phyloP scores from a whole-genome alignment of 2,329 filamentous ascomycete genomes.

The Aspergillus sp. region DNA sequence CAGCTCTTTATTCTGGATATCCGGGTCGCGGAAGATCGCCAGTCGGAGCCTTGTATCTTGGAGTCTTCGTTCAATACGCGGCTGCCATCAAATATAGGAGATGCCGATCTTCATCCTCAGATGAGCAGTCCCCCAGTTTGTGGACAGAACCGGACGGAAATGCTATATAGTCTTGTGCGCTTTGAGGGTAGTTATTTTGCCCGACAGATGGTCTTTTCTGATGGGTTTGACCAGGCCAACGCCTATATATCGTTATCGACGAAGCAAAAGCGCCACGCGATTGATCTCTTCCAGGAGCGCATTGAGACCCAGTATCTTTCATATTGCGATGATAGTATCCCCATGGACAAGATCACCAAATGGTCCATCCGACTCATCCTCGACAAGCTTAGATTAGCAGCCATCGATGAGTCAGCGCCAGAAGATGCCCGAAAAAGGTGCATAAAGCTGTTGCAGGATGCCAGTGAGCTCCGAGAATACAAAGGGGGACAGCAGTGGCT shows the following conservation, averaged over 20 bases:
- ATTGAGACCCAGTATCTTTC: slow-evolving; percentile 19
- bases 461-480: slow-evolving; percentile 13
- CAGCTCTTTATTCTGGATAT: slow-evolving; percentile 22
- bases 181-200: slow-evolving; percentile 22
- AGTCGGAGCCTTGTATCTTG: slow-evolving; percentile 11
- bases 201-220: slow-evolving; percentile 22
- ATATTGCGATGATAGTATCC: slow-evolving; percentile 15
- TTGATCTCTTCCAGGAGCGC: slow-evolving; percentile 16
- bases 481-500: slow-evolving; percentile 18
- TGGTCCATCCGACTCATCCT: slow-evolving; percentile 16
- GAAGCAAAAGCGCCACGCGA: slow-evolving; percentile 17
- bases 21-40: slow-evolving; percentile 17
- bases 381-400: slow-evolving; percentile 14
- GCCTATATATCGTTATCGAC: slow-evolving; percentile 13
- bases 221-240: slow-evolving; percentile 20
- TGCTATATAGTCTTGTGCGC: slow-evolving; percentile 24
- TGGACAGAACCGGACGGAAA: slow-evolving; percentile 20
- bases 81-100: slow-evolving; percentile 17
- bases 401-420: slow-evolving; percentile 8
- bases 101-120: slow-evolving; percentile 13
- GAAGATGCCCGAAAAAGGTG: slow-evolving; percentile 8
- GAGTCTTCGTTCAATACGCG: slow-evolving; percentile 13
- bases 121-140: slow-evolving; percentile 8
- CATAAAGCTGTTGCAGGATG: slow-evolving; percentile 18
- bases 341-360: slow-evolving; percentile 16